Evolutionary conservation across 768 basidiomycete genomes (phyloP), one percentile per base, ranked within the genome.

Genomic region (Glaciozyma martinii): DNA sequence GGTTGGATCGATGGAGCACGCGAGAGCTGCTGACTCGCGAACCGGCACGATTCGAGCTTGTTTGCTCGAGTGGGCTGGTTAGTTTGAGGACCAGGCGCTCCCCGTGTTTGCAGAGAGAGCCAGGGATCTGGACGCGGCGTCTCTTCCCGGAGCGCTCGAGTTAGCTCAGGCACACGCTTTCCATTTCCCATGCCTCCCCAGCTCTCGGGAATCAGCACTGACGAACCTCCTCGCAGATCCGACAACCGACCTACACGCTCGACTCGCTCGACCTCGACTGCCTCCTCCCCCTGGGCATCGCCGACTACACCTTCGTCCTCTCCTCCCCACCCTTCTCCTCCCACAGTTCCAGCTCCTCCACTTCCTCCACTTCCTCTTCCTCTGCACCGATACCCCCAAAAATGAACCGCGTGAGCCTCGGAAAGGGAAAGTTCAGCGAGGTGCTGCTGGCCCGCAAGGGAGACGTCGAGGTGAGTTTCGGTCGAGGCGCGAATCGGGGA

Each of bases 381-480:
- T 32, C 30, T 18, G 5, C 19, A 13, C 25, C 43, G 8, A 27
- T 13, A 30, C 21, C 32, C 1, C 47, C 33, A 10, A 15, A 12
- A 5, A 46, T 27, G 6, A 37, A 61, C 2, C 65, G 65, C 1
- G 25, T 66, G 21, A 54, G 53, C 23, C 66, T 80, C 13, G 79
- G 79, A 3, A 72, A 72, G 61, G 79, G 79, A 8, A 80, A 79
- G 70, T 80, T 80, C 67, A 74, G 72, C 42, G 74, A 76, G 16
- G 79, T 80, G 1, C 75, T 77, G 58, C 74, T 77, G 42, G 78
- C 78, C 2, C 73, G 73, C 5, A 72, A 75, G 37, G 75, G 74
- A 30, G 76, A 71, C 1, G 46, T 65, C 21, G 60, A 74, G 54
- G 79, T 78, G 59, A 63, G 78, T 63, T 27, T 15, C 57, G 47